A percentile compares a stretch with the other conserved stretches of the same genome.
Evolutionary conservation across 805 yeast genomes (phyloP).

Genomic region (Ascoidea asiatica): DNA sequence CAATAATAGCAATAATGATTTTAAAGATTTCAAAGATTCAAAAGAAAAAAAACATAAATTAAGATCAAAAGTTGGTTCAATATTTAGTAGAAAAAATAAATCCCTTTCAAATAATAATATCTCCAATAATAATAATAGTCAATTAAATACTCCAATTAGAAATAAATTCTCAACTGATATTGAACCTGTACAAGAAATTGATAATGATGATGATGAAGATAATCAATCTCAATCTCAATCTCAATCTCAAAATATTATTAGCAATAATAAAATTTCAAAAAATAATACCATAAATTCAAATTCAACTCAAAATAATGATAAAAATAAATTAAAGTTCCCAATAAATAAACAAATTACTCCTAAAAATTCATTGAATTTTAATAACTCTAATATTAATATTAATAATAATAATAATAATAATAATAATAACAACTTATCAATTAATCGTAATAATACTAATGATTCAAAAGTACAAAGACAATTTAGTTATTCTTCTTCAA

Average conservation of each 20-base stretch:
- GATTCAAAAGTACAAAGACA: too few species aligned
- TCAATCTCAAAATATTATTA: neutral
- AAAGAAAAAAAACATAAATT: constrained; percentile 24
- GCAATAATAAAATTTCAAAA: neutral
- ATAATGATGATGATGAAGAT: constrained; percentile 2
- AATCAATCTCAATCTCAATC: neutral
- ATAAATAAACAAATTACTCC: too few species aligned
- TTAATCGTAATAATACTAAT: neutral
- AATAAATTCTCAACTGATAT: constrained; percentile 12
- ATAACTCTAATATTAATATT: neutral
- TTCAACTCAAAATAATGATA: neutral
- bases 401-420: neutral
- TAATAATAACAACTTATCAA: neutral
- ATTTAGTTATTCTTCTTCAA: too few species aligned
- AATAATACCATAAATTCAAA: neutral
- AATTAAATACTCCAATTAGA: constrained; percentile 11
- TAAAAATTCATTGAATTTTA: too few species aligned
- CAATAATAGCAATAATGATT: too few species aligned
- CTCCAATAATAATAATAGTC: too few species aligned
- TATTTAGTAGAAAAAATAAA: constrained; percentile 54
- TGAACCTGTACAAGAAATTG: constrained; percentile 1
- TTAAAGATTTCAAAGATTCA: constrained; percentile 5
- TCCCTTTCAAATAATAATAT: neutral
- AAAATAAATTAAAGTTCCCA: too few species aligned
- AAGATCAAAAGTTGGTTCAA: constrained; percentile 63